Percentiles rank a stretch among this genome's conserved stretches.
Evolutionary conservation across 2,329 filamentous ascomycete genomes (phyloP).

Genomic region (Botryotinia convoluta): DNA sequence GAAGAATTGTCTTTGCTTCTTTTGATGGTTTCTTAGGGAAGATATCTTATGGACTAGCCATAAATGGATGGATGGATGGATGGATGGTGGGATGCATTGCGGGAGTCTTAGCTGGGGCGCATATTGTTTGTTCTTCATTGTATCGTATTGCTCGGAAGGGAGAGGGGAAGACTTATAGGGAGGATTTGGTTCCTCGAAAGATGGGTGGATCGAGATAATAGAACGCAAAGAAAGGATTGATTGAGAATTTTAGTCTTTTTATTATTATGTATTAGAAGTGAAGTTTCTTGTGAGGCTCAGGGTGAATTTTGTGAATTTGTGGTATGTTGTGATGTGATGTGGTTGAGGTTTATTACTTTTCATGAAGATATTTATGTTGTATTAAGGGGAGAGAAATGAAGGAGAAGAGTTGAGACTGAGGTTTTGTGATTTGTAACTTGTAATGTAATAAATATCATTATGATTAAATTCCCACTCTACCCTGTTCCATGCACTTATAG

Average conservation of each 20-base stretch:
- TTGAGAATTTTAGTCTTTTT: background rate
- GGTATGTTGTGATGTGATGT: fast-evolving
- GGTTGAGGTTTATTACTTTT: background rate
- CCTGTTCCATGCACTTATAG: background rate
- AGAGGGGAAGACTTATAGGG: background rate
- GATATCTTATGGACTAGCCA: background rate
- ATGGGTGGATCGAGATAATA: slow-evolving; percentile 4
- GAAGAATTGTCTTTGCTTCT: slow-evolving; percentile 18
- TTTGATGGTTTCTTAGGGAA: slow-evolving; percentile 20
- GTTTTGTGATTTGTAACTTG: background rate
- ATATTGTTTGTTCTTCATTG: slow-evolving; percentile 17
- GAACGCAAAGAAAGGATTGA: background rate
- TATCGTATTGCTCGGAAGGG: slow-evolving; percentile 6
- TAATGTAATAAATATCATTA: background rate
- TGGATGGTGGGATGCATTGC: slow-evolving; percentile 23
- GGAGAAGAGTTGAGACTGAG: background rate
- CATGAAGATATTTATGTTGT: background rate
- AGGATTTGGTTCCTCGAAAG: background rate
- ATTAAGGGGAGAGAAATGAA: background rate
- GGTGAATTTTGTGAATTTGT: background rate
- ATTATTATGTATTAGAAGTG: background rate
- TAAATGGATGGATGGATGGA: background rate
- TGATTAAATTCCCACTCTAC: background rate
- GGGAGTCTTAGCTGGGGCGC: slow-evolving; percentile 23
- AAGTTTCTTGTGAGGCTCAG: background rate